Conservation (phyloP, 1,284 basidiomycete genomes). For the Abortiporus biennis region DNA sequence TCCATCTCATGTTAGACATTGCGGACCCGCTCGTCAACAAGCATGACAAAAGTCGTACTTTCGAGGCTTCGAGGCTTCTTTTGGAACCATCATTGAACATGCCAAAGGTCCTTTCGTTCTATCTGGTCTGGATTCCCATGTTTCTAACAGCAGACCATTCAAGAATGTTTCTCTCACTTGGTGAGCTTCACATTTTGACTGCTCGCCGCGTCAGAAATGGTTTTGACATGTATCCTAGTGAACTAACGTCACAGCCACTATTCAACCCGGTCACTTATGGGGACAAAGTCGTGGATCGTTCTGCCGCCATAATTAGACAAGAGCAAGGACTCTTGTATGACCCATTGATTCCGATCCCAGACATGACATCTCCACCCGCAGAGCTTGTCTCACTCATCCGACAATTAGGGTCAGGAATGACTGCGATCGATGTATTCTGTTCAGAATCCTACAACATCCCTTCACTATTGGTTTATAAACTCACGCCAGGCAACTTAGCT, state of each 20-base stretch:
- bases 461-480: background rate
- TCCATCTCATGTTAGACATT: slow-evolving; percentile 7
- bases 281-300: background rate
- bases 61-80: slow-evolving; percentile 8
- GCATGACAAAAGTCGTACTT: slow-evolving; percentile 1
- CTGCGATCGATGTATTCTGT: too few species aligned
- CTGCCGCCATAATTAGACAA: background rate
- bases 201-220: background rate
- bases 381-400: too few species aligned
- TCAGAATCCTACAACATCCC: too few species aligned
- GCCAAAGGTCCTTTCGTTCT: slow-evolving; percentile 6
- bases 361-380: too few species aligned
- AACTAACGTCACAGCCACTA: background rate
- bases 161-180: background rate
- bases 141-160: background rate
- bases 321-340: background rate
- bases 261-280: background rate
- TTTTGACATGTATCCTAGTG: background rate
- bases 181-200: background rate
- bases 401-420: too few species aligned
- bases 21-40: background rate
- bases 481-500: background rate
- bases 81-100: slow-evolving; percentile 9
- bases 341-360: too few species aligned
- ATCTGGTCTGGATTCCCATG: background rate